Percentiles rank a stretch among this genome's conserved stretches.
Conservation (phyloP, 495 filamentous ascomycete species). For the Cudoniella acicularis region DNA sequence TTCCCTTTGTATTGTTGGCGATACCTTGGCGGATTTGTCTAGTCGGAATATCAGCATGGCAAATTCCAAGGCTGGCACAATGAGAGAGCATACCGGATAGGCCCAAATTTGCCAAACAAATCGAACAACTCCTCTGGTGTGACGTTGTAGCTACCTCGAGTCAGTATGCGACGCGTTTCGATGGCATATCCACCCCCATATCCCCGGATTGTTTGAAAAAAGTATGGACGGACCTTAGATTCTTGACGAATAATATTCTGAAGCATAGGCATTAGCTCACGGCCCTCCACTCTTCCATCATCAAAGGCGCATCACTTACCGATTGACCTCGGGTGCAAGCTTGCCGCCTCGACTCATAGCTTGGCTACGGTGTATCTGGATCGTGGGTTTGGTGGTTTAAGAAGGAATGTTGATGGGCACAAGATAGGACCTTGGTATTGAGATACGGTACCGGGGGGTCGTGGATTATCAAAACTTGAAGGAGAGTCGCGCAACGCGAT, state of each 20-base stretch:
- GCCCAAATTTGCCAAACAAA: constrained; percentile 90
- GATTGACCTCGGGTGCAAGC: constrained; percentile 94
- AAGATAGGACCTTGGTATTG: constrained; percentile 7
- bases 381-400: constrained; percentile 6
- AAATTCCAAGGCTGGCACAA: not conserved
- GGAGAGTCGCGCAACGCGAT: constrained; percentile 7
- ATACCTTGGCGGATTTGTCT: constrained; percentile 99
- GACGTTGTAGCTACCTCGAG: constrained; percentile 76
- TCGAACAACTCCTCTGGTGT: constrained; percentile 92
- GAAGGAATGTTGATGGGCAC: not conserved
- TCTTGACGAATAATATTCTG: constrained; percentile 97
- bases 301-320: constrained; percentile 52
- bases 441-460: constrained; percentile 13
- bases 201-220: constrained; percentile 1
- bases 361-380: constrained; percentile 32
- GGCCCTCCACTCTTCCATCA: constrained; percentile 1
- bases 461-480: constrained; percentile 14
- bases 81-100: constrained; percentile 69
- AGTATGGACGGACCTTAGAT: constrained; percentile 69
- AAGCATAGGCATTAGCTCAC: constrained; percentile 25
- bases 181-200: constrained; percentile 5
- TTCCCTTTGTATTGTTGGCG: constrained; percentile 95
- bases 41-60: constrained; percentile 30
- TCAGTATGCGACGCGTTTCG: constrained; percentile 7
- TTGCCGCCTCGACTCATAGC: constrained; percentile 80